Conservation (phyloP, 148 eudicot species). For the Bassia scoparia region DNA sequence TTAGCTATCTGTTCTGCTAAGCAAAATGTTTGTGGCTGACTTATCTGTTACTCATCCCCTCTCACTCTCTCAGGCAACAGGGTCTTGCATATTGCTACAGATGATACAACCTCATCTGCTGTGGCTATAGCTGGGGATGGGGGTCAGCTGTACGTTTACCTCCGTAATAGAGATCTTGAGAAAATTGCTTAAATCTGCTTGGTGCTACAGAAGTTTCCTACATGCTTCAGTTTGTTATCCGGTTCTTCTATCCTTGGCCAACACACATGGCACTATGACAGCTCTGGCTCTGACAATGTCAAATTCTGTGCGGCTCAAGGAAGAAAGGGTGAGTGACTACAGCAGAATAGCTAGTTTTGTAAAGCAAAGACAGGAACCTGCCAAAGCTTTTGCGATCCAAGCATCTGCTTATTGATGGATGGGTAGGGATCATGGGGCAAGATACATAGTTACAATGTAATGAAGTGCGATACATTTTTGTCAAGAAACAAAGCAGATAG, state of each 20-base stretch:
- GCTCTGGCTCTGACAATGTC: neutral
- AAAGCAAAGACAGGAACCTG: conserved; percentile 2
- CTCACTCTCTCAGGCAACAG: conserved; percentile 40
- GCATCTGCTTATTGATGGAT: neutral
- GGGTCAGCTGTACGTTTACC: conserved; percentile 54
- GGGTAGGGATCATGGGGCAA: neutral
- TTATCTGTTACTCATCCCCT: neutral
- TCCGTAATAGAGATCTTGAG: conserved; percentile 24
- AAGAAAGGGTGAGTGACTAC: neutral
- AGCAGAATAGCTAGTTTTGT: neutral
- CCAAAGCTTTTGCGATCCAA: neutral
- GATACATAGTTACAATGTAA: neutral
- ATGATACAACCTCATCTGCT: conserved; percentile 44
- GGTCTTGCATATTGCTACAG: conserved; percentile 59
- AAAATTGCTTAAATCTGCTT: neutral
- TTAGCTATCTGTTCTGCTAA: too few relatives aligned
- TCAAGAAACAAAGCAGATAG: neutral
- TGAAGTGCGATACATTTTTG: neutral
- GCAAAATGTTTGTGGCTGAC: neutral
- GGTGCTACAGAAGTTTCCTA: conserved; percentile 1
- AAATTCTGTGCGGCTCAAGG: neutral
- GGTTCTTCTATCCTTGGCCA: neutral
- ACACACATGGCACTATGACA: too few relatives aligned
- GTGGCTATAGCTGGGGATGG: conserved; percentile 62
- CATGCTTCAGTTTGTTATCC: neutral